A percentile compares a stretch with the other conserved stretches of the same genome.
Conservation (phyloP, 1,284 basidiomycete species). For the Cutaneotrichosporon sp. region DNA sequence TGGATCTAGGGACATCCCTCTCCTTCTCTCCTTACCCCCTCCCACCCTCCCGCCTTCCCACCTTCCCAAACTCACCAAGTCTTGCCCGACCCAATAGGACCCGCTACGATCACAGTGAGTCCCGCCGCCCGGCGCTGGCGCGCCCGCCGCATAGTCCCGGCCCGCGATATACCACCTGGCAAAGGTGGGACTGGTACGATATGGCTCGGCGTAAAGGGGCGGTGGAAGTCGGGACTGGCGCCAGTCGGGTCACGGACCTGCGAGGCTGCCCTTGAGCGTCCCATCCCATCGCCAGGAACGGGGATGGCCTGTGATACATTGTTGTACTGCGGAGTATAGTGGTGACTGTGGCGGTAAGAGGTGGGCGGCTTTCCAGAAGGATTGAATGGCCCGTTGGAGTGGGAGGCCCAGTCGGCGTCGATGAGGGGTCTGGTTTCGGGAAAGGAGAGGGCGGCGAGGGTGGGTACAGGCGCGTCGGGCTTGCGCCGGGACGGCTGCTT, state of each 20-base stretch:
- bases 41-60: background rate
- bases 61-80: conserved; percentile 33
- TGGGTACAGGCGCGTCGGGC: conserved; percentile 15
- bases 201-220: conserved; percentile 38
- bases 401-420: conserved; percentile 31
- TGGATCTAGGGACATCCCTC: conserved; percentile 25
- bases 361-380: conserved; percentile 6
- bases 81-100: conserved; percentile 43
- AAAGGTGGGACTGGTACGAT: conserved; percentile 18
- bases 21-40: conserved; percentile 14
- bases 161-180: conserved; percentile 5
- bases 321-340: conserved; percentile 6
- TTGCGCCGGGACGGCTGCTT: conserved; percentile 14
- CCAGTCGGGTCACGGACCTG: conserved; percentile 16
- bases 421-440: conserved; percentile 45
- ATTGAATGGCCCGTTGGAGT: conserved; percentile 27
- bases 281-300: background rate
- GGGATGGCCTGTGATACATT: background rate
- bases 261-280: conserved; percentile 11
- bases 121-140: conserved; percentile 24
- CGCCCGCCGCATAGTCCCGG: conserved; percentile 13
- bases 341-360: conserved; percentile 1
- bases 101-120: conserved; percentile 45
- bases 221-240: conserved; percentile 33
- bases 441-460: conserved; percentile 37